Evolutionary conservation across 192 early-diverging fungal species (phyloP).

Genomic region (Rhizoclosmatium globosum): DNA sequence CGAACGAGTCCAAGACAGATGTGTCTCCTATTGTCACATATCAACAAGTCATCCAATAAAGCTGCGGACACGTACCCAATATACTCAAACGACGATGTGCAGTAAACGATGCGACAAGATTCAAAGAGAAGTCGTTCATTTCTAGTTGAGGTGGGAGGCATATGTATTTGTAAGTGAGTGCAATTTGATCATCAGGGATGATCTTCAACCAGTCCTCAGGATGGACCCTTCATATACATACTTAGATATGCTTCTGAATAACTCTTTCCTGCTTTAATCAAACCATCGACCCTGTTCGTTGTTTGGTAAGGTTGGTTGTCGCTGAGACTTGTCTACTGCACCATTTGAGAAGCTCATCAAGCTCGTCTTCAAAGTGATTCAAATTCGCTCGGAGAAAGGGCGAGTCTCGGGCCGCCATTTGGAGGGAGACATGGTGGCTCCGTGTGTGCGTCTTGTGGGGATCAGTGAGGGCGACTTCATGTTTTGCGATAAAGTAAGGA

Average conservation of each 20-base stretch:
- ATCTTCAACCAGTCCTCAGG: not conserved
- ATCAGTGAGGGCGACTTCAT: constrained; percentile 22
- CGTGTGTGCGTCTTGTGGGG: constrained; percentile 22
- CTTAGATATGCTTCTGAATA: constrained; percentile 28
- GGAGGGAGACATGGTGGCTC: constrained; percentile 32
- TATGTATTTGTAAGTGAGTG: not conserved
- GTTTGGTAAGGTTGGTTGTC: not conserved
- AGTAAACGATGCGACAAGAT: constrained; percentile 27
- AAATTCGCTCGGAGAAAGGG: constrained; percentile 31
- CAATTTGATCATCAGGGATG: not conserved
- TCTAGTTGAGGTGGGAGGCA: constrained; percentile 7
- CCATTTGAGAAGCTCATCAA: constrained; percentile 35
- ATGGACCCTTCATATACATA: not conserved
- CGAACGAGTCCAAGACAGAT: constrained; percentile 34
- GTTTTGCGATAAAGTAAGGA: not conserved
- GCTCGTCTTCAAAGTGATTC: constrained; percentile 33
- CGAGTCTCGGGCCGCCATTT: constrained; percentile 37
- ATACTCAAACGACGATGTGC: constrained; percentile 27
- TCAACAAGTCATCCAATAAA: not conserved
- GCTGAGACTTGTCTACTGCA: not conserved
- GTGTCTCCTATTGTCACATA: constrained; percentile 23
- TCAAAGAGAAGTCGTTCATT: constrained; percentile 32
- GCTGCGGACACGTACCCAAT: constrained; percentile 5
- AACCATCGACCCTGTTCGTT: constrained; percentile 18
- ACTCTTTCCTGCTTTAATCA: constrained; percentile 31